These are phyloP conservation scores for Dichomitus squalens DNA, from an alignment of 1,284 basidiomycete species.

Conservation along the genomic window DNA sequence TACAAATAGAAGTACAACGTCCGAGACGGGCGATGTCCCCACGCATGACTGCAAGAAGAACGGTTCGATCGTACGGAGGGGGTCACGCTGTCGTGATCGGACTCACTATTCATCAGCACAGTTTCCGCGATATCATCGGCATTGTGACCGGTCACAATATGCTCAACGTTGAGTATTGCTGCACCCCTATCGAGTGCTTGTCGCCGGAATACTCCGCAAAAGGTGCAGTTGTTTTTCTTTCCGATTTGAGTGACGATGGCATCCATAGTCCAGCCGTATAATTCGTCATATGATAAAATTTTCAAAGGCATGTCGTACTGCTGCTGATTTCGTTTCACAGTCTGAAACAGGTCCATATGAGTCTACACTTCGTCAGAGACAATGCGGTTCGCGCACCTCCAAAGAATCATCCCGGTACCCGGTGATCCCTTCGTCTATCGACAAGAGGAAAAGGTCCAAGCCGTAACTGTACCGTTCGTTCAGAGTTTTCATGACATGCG, in stretches of 20 bases:
- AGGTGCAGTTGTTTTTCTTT: constrained; percentile 99
- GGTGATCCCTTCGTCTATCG: constrained; percentile 98
- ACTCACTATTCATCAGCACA: constrained; percentile 95
- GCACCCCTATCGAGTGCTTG: constrained; percentile 97
- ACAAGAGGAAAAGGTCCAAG: constrained; percentile 89
- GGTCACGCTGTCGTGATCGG: not conserved
- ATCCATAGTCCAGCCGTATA: constrained; percentile 99
- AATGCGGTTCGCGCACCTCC: constrained; percentile 57
- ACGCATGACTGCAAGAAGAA: constrained; percentile 76
- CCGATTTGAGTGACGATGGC: constrained; percentile 92
- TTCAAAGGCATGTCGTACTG: constrained; percentile 96
- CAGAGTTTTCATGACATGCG: constrained; percentile 94
- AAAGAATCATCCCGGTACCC: constrained; percentile 98
- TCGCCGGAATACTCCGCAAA: constrained; percentile 96
- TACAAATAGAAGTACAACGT: constrained; percentile 93
- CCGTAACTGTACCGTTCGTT: constrained; percentile 96
- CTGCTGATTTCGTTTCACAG: constrained; percentile 95
- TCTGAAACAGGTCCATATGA: constrained; percentile 51
- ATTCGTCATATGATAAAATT: constrained; percentile 93
- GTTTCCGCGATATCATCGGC: constrained; percentile 99
- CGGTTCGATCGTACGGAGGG: not conserved
- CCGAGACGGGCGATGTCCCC: constrained; percentile 95
- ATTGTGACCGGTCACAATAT: constrained; percentile 99
- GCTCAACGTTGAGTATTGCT: constrained; percentile 86
- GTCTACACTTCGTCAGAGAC: not conserved